These are phyloP conservation scores for Paramecium sexaurelia DNA, from an alignment of 73 alveolate species.

Conservation along the genomic window DNA sequence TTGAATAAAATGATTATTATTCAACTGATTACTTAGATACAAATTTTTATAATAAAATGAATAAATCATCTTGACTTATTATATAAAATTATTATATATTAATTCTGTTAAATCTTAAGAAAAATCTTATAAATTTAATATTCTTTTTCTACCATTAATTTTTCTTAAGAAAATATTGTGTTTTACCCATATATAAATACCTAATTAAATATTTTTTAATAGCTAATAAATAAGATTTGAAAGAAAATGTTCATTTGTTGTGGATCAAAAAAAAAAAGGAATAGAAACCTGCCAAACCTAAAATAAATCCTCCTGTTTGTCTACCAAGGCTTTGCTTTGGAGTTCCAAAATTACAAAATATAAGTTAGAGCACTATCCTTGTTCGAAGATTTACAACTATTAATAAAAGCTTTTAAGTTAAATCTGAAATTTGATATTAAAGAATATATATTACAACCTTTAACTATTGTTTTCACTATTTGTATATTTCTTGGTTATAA, in stretches of 20 bases:
- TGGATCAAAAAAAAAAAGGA: not conserved
- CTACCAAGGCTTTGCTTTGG: not conserved
- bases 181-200: not conserved
- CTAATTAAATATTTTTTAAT: not conserved
- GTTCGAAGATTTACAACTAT: not conserved
- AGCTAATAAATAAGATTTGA: not conserved
- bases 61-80: not conserved
- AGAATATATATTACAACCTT: not conserved
- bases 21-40: slow-evolving; percentile 34
- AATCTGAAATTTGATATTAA: not conserved
- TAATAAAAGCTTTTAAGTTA: not conserved
- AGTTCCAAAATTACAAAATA: not conserved
- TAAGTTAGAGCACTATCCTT: not conserved
- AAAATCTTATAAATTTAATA: not conserved
- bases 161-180: not conserved
- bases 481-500: too few species aligned
- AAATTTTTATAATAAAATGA: not conserved
- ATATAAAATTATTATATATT: not conserved
- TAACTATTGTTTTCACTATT: too few species aligned
- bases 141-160: not conserved
- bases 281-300: not conserved
- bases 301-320: not conserved
- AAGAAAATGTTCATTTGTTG: not conserved
- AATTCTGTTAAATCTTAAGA: not conserved
- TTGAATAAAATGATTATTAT: slow-evolving; percentile 23